Base-by-base conservation (phyloP, 2,329 filamentous ascomycete species). In the Aspergillus alliaceus region DNA sequence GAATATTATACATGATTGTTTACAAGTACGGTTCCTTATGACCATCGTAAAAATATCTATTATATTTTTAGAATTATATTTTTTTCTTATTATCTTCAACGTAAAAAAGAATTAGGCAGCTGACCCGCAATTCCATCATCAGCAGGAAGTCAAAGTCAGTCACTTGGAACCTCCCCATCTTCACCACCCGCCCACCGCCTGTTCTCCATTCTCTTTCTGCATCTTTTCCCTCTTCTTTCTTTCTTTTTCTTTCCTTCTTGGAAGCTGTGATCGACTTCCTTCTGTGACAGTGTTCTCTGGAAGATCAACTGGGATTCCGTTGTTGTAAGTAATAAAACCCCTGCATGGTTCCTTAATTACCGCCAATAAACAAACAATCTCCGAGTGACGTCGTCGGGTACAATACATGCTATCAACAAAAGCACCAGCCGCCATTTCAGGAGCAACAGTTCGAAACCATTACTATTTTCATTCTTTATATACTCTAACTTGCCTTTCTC, bases 381-480 rank as follows among this genome's bases (percentile, higher is more conserved):
- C 24, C 48, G 44, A 46, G 58, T 60, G 58, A 60, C 58, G 58
- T 60, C 58, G 58, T 53, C 47, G 40, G 58, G 40, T 46, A 32
- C 47, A 27, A 31, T 27, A 8, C 44, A 50, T 54, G 27, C 31
- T 35, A 44, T 27, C 49, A 37, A 48, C 52, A 51, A 54, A 49
- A 55, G 31, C 51, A 54, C 11, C 27, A 42, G 25, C 42, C 52
- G n/a, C 25, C 39, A 25, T 14, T 42, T 15, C 25, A 42, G 15
- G 39, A 51, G 42, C n/a, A 27, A 15, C 32, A 27, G 53, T 51
- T 20, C 59, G 47, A 51, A 46, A 56, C n/a, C n/a, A n/a, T 32
- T 34, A 29, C 54, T 57, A 55, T 57, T 29, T n/a, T 18, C 32
- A 12, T 9, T 29, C 29, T 22, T 27, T 14, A 18, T 20, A 39